phyloP scores from a whole-genome alignment of 2,329 filamentous ascomycete species.

The Periconia sp. region DNA sequence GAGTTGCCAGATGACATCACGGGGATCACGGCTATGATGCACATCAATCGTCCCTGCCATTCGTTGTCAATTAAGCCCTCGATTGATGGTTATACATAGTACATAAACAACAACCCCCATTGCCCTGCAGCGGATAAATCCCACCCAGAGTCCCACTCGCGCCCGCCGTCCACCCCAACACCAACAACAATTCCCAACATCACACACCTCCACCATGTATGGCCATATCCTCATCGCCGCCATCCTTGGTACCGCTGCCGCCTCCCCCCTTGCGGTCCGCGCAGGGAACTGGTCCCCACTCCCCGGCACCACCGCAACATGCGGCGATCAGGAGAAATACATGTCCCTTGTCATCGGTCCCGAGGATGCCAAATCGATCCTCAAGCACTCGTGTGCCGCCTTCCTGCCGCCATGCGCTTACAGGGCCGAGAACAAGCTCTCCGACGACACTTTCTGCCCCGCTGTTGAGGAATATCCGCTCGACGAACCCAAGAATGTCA shows the following conservation, averaged over 20 bases:
- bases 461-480: slow-evolving; percentile 18
- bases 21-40: neutral
- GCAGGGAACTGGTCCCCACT: neutral
- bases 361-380: slow-evolving; percentile 6
- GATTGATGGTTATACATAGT: neutral
- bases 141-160: neutral
- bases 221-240: neutral
- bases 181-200: neutral
- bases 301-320: slow-evolving; percentile 1
- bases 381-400: slow-evolving; percentile 28
- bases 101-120: neutral
- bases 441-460: slow-evolving; percentile 16
- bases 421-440: slow-evolving; percentile 12
- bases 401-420: slow-evolving; percentile 33
- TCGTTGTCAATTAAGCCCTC: no score
- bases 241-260: neutral
- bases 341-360: slow-evolving; percentile 1
- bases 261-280: neutral
- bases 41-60: no score
- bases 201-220: neutral
- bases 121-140: neutral
- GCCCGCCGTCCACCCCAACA: neutral
- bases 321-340: slow-evolving; percentile 1
- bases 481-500: slow-evolving; percentile 16
- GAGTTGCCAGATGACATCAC: neutral